A percentile compares a stretch with the other conserved stretches of the same genome.
Evolutionary conservation across 345 rosid genomes (phyloP).

Genomic region (Eucalyptus regnans): DNA sequence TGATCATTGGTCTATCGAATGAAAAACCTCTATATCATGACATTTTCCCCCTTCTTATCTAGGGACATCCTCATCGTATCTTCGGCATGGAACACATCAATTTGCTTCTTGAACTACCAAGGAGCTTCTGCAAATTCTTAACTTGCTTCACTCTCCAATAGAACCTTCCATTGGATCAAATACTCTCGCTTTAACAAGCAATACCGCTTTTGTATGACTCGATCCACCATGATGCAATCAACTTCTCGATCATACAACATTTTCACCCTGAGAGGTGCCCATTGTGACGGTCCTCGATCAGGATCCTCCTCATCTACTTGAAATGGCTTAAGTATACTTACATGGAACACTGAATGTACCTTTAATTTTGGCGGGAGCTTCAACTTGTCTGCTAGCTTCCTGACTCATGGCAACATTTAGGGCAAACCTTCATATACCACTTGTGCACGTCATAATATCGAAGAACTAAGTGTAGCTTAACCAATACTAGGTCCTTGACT

Average conservation of each 20-base stretch:
- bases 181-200: neutral
- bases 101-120: neutral
- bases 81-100: neutral
- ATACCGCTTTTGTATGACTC: neutral
- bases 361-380: neutral
- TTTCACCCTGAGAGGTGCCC: neutral
- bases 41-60: neutral
- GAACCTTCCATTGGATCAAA: neutral
- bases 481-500: neutral
- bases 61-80: neutral
- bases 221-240: neutral
- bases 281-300: neutral
- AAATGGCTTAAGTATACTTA: neutral
- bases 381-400: neutral
- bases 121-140: neutral
- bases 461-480: neutral
- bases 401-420: neutral
- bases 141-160: neutral
- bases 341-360: neutral
- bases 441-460: rapidly evolving
- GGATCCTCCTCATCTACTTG: neutral
- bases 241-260: neutral
- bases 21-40: neutral
- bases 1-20: neutral
- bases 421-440: neutral